Conservation (phyloP, 148 eudicot genomes). For the Selenicereus undatus region DNA sequence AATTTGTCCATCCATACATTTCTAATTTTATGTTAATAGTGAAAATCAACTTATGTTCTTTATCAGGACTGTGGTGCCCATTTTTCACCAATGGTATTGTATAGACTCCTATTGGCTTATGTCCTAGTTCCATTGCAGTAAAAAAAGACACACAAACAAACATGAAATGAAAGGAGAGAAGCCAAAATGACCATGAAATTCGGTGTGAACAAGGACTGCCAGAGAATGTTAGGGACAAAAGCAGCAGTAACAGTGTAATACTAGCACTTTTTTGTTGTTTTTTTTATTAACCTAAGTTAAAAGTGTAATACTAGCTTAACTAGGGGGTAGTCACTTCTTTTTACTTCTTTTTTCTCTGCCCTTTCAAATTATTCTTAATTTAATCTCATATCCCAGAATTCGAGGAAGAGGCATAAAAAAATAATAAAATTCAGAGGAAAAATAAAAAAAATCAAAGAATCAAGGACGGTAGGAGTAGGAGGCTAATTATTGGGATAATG, state of each 20-base stretch:
- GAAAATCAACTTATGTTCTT: no score
- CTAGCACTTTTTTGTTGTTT: not conserved
- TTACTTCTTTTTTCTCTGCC: constrained; percentile 3
- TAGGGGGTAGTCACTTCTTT: not conserved
- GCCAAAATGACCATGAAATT: constrained; percentile 6
- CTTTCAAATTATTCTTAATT: not conserved
- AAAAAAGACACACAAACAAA: no score
- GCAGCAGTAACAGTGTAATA: not conserved
- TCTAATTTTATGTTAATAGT: no score
- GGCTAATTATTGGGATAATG: constrained; percentile 10
- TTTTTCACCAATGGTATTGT: no score
- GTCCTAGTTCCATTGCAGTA: no score
- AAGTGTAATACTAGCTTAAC: not conserved
- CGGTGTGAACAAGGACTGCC: not conserved
- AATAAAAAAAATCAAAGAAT: not conserved
- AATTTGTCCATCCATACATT: no score
- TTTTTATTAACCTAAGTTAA: not conserved
- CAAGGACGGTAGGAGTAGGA: not conserved
- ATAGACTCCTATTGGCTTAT: no score
- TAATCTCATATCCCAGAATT: not conserved
- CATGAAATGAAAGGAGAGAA: not conserved
- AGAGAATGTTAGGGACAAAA: constrained; percentile 28
- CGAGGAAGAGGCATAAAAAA: not conserved
- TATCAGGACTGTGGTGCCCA: no score
- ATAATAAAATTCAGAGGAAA: not conserved